Evolutionary conservation across 495 filamentous ascomycete species (phyloP), one percentile per base, ranked within the genome.

Genomic region (Pyrenula massariospora): DNA sequence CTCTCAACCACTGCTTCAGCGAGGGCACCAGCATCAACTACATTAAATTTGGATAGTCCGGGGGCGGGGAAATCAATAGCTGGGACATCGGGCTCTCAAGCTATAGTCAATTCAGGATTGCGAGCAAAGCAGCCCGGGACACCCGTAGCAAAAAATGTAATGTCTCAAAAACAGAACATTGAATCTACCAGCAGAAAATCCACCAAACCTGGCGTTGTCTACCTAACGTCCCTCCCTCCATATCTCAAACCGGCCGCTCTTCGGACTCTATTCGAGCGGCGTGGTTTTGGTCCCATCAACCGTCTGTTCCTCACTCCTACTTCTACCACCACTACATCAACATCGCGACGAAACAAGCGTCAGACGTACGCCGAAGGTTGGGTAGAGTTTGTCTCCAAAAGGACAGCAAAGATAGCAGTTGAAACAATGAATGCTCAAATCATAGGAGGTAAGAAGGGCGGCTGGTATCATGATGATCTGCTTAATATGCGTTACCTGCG

Each of bases 221-320:
- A 96, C 66, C 74, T 97, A 54, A 94, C 89, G 2, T 86, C 91
- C 49, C 78, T 96, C 22, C 93, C 94, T 11, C 93, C 93, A 8
- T 96, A 95, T 69, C 89, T 98, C 79, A 95, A 93, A 63, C 94
- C 94, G 15, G 73, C 75, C 50, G 89, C 91, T 49, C 69, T 97
- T 20, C 85, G 88, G 53, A 77, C 81, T 8, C 79, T 95, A 12
- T 79, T 98, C 25, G 79, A 88, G 51, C 79, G 81, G 1, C 86
- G 92, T 57, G 89, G 89, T 20, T 76, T 77, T 54, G 59, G 54
- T 0, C 78, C 81, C 20, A 87, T 96, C 59, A 86, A 84, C 57
- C 85, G 89, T 55, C 83, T 96, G 15, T 98, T 95, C 70, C 80
- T 97, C 0, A 78, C 89, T 0, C 93, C 92, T 3, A 87, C 91